Evolutionary conservation across 2,329 filamentous ascomycete genomes (phyloP), one percentile per base, ranked within the genome.

Genomic region (Cercospora sp.): DNA sequence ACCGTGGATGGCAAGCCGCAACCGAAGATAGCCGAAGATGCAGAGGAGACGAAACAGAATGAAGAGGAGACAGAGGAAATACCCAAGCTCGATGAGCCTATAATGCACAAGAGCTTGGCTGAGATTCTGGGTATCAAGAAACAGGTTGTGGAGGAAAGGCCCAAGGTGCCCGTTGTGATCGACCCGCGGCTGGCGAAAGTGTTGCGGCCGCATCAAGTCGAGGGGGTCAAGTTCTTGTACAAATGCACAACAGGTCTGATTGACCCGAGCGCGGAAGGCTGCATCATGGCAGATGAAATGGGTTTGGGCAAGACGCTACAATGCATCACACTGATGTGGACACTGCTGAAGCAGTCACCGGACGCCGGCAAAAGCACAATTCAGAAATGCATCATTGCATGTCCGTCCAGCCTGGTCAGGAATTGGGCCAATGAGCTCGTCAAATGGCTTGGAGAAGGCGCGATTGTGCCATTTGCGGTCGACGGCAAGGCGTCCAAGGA

Each of bases 231-330:
- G 82, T 99, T 99, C 80, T 89, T 99, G 85, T 99, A 98, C 80
- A 88, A 88, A 72, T 97, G 93, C 76, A 93, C 95, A 5, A 98
- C 94, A 1, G 95, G 95, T n/a, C 86, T 98, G 85, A 91, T 98
- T 65, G 95, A 98, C 75, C 87, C 91, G 42, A 94, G 94, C 74
- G 95, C 95, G 60, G 92, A 97, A 79, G 95, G 95, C 2, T 99
- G 95, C 80, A 99, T 99, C 78, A 99, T 99, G 95, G 95, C 95
- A 63, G 95, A 99, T 78, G 95, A 97, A 78, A 99, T 99, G 95
- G 95, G 95, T 74, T 83, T 99, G 31, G 95, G 95, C 66, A 99
- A 99, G 82, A 99, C 95, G 74, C 82, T 99, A 53, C 95, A 99
- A 83, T 99, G 95, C 80, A 99, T 99, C 75, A 88, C 95, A 0